Base-by-base conservation (phyloP, 2,329 filamentous ascomycete genomes). In the Fusarium redolens region DNA sequence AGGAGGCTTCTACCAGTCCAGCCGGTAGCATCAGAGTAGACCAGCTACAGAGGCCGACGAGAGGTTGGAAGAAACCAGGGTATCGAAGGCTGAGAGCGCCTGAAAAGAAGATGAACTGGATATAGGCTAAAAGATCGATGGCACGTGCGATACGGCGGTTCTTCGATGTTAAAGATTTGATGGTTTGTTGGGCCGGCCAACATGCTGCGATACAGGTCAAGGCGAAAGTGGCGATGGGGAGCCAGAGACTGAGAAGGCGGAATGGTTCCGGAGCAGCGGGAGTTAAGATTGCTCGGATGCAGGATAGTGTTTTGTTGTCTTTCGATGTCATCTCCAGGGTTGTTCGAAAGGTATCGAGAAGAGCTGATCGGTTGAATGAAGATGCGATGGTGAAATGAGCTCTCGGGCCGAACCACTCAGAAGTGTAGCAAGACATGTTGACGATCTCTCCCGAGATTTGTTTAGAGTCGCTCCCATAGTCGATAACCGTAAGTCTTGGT, bases 11-110 rank as follows among this genome's bases (percentile, higher is more conserved):
- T 13, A 81, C 61, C 4, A 78, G 64, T 0, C 81, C 80, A 1
- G 63, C 66, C 3, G 75, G 74, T 81, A 93, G 91, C 81, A 94
- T 88, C 37, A 94, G 84, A 1, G 88, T 83, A 8, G 91, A 91
- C 92, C 92, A 94, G 61, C 87, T 88, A 14, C 87, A 87, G 67
- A 90, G 88, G 73, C 92, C 92, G 43, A 93, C 86, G 1, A 89
- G 89, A 3, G 92, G 92, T 73, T 93, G 92, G 72, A 91, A 93
- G 78, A 90, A 95, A 5, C 92, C 92, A 1, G 92, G 92, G 73
- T 94, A 94, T 59, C 88, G 86, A 60, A 95, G 82, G 22, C 88
- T 92, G 56, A 94, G 83, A 20, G 89, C 88, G 5, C 92, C 92
- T 0, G 92, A 91, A 66, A 95, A 83, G 47, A 93, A 91, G 38